Conservation (phyloP, 2,329 filamentous ascomycete genomes). For the Aspergillus bombycis region DNA sequence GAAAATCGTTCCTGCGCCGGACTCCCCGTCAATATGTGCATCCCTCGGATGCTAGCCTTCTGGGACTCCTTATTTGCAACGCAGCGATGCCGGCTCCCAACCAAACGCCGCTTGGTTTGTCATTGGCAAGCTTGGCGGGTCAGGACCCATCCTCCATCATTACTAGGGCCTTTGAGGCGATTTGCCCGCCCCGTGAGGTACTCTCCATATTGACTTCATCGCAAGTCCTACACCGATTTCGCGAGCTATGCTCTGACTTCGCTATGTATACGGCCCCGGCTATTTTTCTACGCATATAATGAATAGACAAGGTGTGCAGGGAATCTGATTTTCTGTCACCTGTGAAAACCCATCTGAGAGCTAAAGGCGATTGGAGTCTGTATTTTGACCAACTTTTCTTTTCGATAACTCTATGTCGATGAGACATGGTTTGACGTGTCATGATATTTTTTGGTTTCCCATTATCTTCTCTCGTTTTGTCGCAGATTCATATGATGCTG, state of each 20-base stretch:
- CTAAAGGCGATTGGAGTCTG: background rate
- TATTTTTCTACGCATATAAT: slow-evolving; percentile 1
- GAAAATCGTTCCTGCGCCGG: slow-evolving; percentile 15
- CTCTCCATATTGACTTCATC: background rate
- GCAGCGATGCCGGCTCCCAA: slow-evolving; percentile 13
- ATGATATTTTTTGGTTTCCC: slow-evolving; percentile 15
- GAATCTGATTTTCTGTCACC: background rate
- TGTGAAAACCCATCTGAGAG: slow-evolving; percentile 9
- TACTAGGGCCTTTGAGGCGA: background rate
- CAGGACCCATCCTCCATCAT: slow-evolving; percentile 8
- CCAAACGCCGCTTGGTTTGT: slow-evolving; percentile 12
- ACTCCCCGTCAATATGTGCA: slow-evolving; percentile 16
- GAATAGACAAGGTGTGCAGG: background rate
- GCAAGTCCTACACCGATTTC: background rate
- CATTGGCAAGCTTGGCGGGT: slow-evolving; percentile 8
- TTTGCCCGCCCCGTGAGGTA: slow-evolving; percentile 12
- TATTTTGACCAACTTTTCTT: background rate
- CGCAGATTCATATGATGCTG: background rate
- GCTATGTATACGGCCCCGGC: background rate
- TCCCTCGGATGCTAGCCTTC: slow-evolving; percentile 14
- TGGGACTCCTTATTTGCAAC: slow-evolving; percentile 12
- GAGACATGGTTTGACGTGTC: slow-evolving; percentile 16
- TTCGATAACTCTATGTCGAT: background rate
- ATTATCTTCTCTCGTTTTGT: background rate
- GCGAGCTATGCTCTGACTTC: slow-evolving; percentile 4